phyloP scores from a whole-genome alignment of 1,284 basidiomycete genomes.

The Ustilago loliicola region DNA sequence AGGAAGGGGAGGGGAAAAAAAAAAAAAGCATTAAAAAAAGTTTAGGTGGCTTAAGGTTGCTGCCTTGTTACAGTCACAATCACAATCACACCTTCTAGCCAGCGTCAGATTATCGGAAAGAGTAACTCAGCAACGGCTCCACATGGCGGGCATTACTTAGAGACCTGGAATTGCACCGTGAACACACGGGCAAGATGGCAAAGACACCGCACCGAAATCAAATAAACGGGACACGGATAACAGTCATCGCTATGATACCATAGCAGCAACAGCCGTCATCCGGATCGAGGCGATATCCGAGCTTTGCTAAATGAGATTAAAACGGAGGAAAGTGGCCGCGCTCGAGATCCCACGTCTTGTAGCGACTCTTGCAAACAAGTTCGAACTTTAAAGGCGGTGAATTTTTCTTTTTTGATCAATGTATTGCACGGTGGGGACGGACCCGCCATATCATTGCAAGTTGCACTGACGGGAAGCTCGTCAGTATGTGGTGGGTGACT shows the following conservation, averaged over 20 bases:
- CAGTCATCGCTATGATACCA: background rate
- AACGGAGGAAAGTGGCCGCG: background rate
- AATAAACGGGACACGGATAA: background rate
- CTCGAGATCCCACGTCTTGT: background rate
- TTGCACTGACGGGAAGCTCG: background rate
- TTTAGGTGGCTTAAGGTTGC: conserved; percentile 17
- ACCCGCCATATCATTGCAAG: conserved; percentile 6
- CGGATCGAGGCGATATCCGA: conserved; percentile 13
- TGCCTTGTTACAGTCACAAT: conserved; percentile 30
- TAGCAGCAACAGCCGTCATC: background rate
- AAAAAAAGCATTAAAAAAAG: conserved; percentile 9
- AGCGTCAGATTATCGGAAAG: conserved; percentile 7
- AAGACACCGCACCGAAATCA: conserved; percentile 4
- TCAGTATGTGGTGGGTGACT: background rate
- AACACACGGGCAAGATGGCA: background rate
- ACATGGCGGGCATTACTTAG: background rate
- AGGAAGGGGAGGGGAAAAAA: background rate
- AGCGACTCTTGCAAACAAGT: no score
- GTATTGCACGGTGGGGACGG: background rate
- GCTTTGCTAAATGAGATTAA: background rate
- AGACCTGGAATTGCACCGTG: no score
- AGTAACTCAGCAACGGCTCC: background rate
- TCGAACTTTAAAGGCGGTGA: conserved; percentile 10
- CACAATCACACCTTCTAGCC: background rate
- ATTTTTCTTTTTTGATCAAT: no score